Conservation (phyloP, 108 stramenopile genomes). For the Seminavis robusta region DNA sequence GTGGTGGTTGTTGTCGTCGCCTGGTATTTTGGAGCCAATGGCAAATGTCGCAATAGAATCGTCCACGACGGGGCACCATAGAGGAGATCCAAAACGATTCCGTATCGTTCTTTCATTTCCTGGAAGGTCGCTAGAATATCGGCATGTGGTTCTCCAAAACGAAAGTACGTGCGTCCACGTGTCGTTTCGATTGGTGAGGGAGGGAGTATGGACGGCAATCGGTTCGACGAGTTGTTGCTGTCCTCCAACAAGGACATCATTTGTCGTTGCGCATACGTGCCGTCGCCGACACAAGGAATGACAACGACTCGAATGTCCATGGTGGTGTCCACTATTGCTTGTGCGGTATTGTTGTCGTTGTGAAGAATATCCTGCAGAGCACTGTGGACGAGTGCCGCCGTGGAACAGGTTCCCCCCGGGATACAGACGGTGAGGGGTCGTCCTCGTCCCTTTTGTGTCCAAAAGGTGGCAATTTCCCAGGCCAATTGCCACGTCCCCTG, state of each 20-base stretch:
- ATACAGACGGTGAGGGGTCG: conserved; percentile 63
- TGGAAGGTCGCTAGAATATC: conserved; percentile 57
- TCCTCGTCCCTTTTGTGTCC: conserved; percentile 48
- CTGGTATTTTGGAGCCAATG: conserved; percentile 32
- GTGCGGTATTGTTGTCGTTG: conserved; percentile 4
- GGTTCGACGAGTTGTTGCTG: conserved; percentile 14
- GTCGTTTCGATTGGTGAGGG: neutral
- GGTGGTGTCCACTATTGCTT: conserved; percentile 4
- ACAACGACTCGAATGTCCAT: conserved; percentile 79
- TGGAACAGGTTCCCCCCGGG: conserved; percentile 85
- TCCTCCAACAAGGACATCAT: conserved; percentile 58
- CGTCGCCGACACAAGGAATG: conserved; percentile 83
- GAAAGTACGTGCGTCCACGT: conserved; percentile 30
- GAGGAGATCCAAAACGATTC: conserved; percentile 60
- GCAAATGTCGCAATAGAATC: conserved; percentile 68
- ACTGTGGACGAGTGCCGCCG: conserved; percentile 60
- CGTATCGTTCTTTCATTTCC: conserved; percentile 60
- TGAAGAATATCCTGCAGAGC: conserved; percentile 17
- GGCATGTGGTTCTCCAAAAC: conserved; percentile 65
- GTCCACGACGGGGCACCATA: conserved; percentile 82
- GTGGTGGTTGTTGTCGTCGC: neutral
- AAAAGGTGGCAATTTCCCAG: conserved; percentile 42
- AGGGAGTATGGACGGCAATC: neutral
- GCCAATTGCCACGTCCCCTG: conserved; percentile 37
- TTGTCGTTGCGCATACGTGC: conserved; percentile 68